These are phyloP conservation scores for Isabelozyma rhagii DNA, from an alignment of 805 yeast species.

Conservation along the genomic window DNA sequence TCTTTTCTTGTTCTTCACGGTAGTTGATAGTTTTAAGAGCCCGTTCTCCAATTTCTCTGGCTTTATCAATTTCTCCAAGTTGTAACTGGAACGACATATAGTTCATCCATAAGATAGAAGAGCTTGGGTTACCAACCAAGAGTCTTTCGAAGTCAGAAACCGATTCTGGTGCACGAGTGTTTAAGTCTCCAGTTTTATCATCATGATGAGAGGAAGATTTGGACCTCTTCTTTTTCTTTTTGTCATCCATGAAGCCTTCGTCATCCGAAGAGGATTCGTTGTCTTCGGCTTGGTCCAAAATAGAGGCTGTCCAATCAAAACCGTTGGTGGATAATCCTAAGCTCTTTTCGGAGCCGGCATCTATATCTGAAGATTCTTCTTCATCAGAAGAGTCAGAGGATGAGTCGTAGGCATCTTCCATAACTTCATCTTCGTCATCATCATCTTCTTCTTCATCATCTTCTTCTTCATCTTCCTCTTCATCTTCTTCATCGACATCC, in stretches of 20 bases:
- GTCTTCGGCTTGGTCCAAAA: conserved; percentile 74
- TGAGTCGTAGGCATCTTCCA: conserved; percentile 29
- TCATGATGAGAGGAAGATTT: conserved; percentile 53
- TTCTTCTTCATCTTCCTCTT: conserved; percentile 17
- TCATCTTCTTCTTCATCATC: conserved; percentile 23
- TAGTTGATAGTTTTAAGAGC: conserved; percentile 87
- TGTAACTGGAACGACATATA: conserved; percentile 98
- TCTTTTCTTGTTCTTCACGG: conserved; percentile 88
- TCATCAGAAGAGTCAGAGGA: conserved; percentile 22
- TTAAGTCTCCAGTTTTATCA: conserved; percentile 83
- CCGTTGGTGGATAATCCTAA: conserved; percentile 78
- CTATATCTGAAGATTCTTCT: conserved; percentile 23
- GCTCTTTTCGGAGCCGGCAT: conserved; percentile 17
- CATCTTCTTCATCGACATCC: conserved; percentile 19
- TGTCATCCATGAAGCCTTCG: conserved; percentile 56
- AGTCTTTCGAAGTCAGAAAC: conserved; percentile 88
- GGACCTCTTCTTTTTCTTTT: conserved; percentile 39
- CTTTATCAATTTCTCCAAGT: conserved; percentile 89
- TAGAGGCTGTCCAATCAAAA: conserved; percentile 94
- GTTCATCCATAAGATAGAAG: conserved; percentile 94
- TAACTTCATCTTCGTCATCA: conserved; percentile 33
- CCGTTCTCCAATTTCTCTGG: conserved; percentile 88
- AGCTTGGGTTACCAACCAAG: conserved; percentile 87
- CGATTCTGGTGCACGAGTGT: conserved; percentile 87
- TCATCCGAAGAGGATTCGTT: conserved; percentile 52